Conservation (phyloP, 1,139 yeast genomes). For the Diutina sp. region DNA sequence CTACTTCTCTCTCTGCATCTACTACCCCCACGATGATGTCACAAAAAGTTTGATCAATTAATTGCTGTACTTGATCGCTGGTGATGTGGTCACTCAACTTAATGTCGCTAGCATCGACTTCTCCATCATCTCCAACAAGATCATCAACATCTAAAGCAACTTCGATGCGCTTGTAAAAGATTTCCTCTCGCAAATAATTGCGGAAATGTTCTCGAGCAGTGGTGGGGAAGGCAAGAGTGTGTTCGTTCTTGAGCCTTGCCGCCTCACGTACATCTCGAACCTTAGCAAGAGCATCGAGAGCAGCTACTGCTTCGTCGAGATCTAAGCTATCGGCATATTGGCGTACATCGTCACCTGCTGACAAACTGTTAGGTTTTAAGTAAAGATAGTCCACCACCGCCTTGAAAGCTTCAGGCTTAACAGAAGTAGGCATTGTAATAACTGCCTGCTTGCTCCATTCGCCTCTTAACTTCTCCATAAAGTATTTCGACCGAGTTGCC, state of each 20-base stretch:
- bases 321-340: constrained; percentile 20
- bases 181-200: constrained; percentile 20
- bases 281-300: constrained; percentile 10
- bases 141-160: not conserved
- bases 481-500: constrained; percentile 22
- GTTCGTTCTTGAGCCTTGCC: constrained; percentile 30
- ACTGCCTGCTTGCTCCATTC: constrained; percentile 14
- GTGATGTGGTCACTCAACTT: constrained; percentile 11
- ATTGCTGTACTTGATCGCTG: constrained; percentile 7
- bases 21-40: constrained; percentile 35
- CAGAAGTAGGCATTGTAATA: constrained; percentile 12
- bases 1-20: constrained; percentile 15
- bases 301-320: constrained; percentile 22
- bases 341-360: constrained; percentile 10
- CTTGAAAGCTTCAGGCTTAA: constrained; percentile 17
- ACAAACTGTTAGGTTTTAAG: constrained; percentile 21
- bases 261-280: constrained; percentile 10
- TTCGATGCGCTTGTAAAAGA: constrained; percentile 17
- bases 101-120: constrained; percentile 20
- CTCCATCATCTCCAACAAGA: constrained; percentile 5
- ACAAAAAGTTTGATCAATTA: constrained; percentile 22
- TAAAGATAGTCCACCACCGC: constrained; percentile 40
- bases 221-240: constrained; percentile 31
- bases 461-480: constrained; percentile 12
- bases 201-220: constrained; percentile 33